These are phyloP conservation scores for Plantago ovata DNA, from an alignment of 257 asterid species.

Conservation along the genomic window DNA sequence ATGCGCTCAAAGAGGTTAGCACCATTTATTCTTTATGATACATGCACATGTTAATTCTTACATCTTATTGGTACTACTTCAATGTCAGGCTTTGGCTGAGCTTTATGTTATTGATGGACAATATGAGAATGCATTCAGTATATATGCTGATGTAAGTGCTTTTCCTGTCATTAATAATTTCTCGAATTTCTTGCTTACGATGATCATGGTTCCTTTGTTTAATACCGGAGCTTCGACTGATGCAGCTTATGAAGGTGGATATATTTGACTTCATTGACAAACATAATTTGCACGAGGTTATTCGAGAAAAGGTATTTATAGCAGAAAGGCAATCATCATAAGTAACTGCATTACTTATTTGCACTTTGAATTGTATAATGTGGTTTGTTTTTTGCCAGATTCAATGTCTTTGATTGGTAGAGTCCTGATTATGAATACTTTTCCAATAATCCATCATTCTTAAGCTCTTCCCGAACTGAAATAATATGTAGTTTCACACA, in stretches of 20 bases:
- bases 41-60: conserved; percentile 11
- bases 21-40: conserved; percentile 13
- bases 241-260: conserved; percentile 86
- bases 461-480: no score
- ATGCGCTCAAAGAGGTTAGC: conserved; percentile 80
- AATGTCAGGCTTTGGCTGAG: conserved; percentile 84
- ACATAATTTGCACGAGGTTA: conserved; percentile 77
- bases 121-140: conserved; percentile 82
- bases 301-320: conserved; percentile 91
- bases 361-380: conserved; percentile 5
- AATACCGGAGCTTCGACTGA: conserved; percentile 18
- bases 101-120: conserved; percentile 79
- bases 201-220: conserved; percentile 20
- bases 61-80: conserved; percentile 22
- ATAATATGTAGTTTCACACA: no score
- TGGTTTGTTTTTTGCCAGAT: conserved; percentile 14
- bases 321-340: no score
- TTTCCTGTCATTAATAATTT: conserved; percentile 1
- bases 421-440: no score
- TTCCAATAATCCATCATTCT: no score
- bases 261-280: conserved; percentile 91
- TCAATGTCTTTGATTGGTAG: neutral
- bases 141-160: conserved; percentile 91
- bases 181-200: conserved; percentile 10
- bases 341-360: conserved; percentile 9